Percentiles rank a stretch among this genome's conserved stretches.
Evolutionary conservation across 208 protist species (phyloP).

Genomic region (Endotrypanum monterogeii): DNA sequence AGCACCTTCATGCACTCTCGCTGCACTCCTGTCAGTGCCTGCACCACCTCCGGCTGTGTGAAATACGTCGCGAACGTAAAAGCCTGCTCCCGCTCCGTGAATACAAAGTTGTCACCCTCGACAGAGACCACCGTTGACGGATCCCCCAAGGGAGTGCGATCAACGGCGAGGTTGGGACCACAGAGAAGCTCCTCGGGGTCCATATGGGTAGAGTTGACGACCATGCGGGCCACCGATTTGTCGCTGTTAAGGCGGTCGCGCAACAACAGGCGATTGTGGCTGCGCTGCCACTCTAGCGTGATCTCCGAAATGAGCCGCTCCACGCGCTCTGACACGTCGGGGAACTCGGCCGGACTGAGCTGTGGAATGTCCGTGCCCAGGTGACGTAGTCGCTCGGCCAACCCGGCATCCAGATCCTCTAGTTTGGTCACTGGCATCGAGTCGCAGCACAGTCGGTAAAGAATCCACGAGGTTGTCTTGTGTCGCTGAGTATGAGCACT

Average conservation of each 20-base stretch:
- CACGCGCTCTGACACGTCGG: slow-evolving; percentile 70
- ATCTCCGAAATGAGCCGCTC: slow-evolving; percentile 86
- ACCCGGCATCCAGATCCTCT: slow-evolving; percentile 52
- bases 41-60: slow-evolving; percentile 93
- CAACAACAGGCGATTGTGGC: slow-evolving; percentile 92
- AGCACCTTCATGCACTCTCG: slow-evolving; percentile 91
- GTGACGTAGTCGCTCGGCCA: slow-evolving; percentile 63
- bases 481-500: slow-evolving; percentile 81
- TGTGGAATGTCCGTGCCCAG: slow-evolving; percentile 88
- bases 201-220: slow-evolving; percentile 80
- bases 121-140: slow-evolving; percentile 66
- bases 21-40: slow-evolving; percentile 86
- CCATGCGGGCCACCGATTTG: slow-evolving; percentile 77
- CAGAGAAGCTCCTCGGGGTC: slow-evolving; percentile 80
- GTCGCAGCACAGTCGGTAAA: slow-evolving; percentile 93
- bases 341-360: slow-evolving; percentile 71
- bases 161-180: slow-evolving; percentile 78
- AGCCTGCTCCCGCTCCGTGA: slow-evolving; percentile 69
- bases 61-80: slow-evolving; percentile 95
- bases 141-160: slow-evolving; percentile 65
- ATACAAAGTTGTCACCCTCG: slow-evolving; percentile 61
- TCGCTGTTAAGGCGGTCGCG: slow-evolving; percentile 85
- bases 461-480: slow-evolving; percentile 89
- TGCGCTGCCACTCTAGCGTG: slow-evolving; percentile 87
- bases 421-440: slow-evolving; percentile 90